Percentiles rank a stretch among this genome's conserved stretches.
phyloP scores from a whole-genome alignment of 192 early-diverging fungal species.

The Oehlia diaphana region DNA sequence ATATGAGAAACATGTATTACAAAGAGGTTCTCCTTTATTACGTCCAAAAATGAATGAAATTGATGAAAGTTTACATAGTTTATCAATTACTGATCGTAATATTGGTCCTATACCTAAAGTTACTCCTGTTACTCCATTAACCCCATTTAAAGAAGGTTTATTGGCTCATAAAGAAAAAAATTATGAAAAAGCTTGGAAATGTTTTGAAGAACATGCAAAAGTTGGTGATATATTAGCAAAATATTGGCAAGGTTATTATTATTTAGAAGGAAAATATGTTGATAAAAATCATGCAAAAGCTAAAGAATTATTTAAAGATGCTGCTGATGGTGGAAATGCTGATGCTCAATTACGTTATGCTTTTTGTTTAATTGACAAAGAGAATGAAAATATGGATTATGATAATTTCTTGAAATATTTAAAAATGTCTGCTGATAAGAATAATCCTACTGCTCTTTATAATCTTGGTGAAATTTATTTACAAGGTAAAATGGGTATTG shows the following conservation, averaged over 20 bases:
- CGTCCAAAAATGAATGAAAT: background rate
- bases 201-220: constrained; percentile 20
- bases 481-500: background rate
- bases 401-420: background rate
- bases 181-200: constrained; percentile 20
- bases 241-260: constrained; percentile 28
- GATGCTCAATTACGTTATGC: constrained; percentile 25
- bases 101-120: too few species aligned
- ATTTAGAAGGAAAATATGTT: constrained; percentile 11
- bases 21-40: background rate
- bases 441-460: constrained; percentile 4
- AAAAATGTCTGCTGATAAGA: background rate
- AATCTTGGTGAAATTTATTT: constrained; percentile 1
- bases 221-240: background rate
- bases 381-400: background rate
- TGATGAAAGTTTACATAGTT: background rate
- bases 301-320: background rate
- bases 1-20: background rate
- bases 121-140: background rate
- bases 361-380: background rate
- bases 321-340: constrained; percentile 21
- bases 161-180: background rate
- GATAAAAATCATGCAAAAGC: background rate
- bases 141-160: background rate
- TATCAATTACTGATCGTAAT: background rate